A percentile compares a stretch with the other conserved stretches of the same genome.
These are phyloP conservation scores for Boletellus sp. DNA, from an alignment of 768 basidiomycete species.

Conservation along the genomic window DNA sequence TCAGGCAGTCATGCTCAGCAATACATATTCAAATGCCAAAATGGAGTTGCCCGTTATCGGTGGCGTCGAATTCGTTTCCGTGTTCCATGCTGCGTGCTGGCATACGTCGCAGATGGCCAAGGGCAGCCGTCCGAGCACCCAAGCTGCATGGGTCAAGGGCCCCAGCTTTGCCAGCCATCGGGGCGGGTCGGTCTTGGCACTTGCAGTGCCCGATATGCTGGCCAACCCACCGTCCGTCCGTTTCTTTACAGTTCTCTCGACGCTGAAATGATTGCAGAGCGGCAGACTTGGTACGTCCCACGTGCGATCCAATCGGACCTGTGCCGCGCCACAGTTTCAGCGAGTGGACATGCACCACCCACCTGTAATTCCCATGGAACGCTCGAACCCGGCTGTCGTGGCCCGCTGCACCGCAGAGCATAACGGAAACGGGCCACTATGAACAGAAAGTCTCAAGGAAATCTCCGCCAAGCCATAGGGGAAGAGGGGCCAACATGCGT, in stretches of 20 bases:
- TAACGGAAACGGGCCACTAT: slow-evolving; percentile 13
- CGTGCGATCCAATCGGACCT: slow-evolving; percentile 22
- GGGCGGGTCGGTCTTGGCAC: slow-evolving; percentile 11
- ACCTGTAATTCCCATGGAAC: slow-evolving; percentile 19
- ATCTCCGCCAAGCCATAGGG: slow-evolving; percentile 23
- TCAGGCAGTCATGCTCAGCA: slow-evolving; percentile 4
- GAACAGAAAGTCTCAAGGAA: slow-evolving; percentile 13
- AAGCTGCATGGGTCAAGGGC: slow-evolving; percentile 28
- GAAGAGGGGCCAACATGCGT: slow-evolving; percentile 17
- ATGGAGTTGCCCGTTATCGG: slow-evolving; percentile 23
- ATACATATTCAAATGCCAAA: slow-evolving; percentile 19
- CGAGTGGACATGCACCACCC: slow-evolving; percentile 22
- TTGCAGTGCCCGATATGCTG: slow-evolving; percentile 15
- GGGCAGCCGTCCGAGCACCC: slow-evolving; percentile 6
- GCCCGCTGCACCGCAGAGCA: slow-evolving; percentile 21
- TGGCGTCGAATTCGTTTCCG: slow-evolving; percentile 24
- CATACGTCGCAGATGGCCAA: slow-evolving; percentile 4
- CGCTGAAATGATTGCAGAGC: slow-evolving; percentile 8
- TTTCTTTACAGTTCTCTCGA: slow-evolving; percentile 20
- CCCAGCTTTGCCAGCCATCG: slow-evolving; percentile 15
- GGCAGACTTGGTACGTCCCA: slow-evolving; percentile 15
- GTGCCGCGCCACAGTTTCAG: slow-evolving; percentile 8
- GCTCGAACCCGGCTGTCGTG: slow-evolving; percentile 15
- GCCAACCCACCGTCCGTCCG: neutral
- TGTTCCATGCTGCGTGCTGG: slow-evolving; percentile 21